These are phyloP conservation scores for Solanum ossicruentum DNA, from an alignment of 257 asterid genomes.

Conservation along the genomic window DNA sequence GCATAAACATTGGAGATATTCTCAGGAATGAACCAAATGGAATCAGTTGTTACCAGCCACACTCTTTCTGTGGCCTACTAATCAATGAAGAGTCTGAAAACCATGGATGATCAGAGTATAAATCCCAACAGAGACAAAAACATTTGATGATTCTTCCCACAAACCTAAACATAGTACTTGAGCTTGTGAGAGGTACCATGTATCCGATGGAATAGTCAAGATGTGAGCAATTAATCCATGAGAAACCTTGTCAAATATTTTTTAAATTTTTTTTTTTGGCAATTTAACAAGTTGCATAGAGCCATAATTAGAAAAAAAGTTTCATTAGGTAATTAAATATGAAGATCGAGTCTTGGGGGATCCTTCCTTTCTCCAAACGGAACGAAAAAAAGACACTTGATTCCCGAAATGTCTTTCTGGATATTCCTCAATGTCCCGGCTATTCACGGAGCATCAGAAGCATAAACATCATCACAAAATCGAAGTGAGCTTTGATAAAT, in stretches of 20 bases:
- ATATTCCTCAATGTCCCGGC: too few relatives aligned
- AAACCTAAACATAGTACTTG: neutral
- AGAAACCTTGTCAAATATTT: neutral
- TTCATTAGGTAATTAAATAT: neutral
- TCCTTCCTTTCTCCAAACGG: too few relatives aligned
- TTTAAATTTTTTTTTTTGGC: too few relatives aligned
- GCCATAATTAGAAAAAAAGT: neutral
- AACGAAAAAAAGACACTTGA: too few relatives aligned
- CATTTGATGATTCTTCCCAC: neutral
- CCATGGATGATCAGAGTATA: neutral
- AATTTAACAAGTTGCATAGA: neutral
- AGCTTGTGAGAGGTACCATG: neutral
- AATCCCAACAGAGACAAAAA: neutral
- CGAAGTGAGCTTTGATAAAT: too few relatives aligned
- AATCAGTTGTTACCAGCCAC: neutral
- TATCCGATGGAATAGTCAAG: neutral
- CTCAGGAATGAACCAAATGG: neutral
- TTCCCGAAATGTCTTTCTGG: too few relatives aligned
- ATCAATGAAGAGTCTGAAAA: neutral
- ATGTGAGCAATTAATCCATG: neutral
- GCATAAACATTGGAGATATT: too few relatives aligned
- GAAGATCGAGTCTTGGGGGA: too few relatives aligned
- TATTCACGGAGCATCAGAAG: too few relatives aligned
- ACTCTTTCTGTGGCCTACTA: neutral
- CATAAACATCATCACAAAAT: too few relatives aligned